Conservation (phyloP, 2,329 filamentous ascomycete species). For the Tolypocladium ophioglossoides region DNA sequence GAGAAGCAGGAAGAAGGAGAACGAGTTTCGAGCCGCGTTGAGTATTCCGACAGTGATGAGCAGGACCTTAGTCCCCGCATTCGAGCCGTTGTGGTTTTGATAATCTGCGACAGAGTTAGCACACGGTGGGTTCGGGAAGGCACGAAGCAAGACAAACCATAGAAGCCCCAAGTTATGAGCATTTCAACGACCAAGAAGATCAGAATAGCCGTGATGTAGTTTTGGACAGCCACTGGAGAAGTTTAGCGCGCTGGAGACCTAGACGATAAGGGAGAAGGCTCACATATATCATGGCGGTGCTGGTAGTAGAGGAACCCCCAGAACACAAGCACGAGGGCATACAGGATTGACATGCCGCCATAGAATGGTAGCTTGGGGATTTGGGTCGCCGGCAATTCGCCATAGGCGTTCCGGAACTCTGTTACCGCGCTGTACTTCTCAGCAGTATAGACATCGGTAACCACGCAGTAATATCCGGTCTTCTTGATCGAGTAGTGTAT, state of each 20-base stretch:
- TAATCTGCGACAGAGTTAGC: conserved; percentile 56
- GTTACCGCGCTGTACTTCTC: conserved; percentile 69
- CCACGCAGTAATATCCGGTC: conserved; percentile 94
- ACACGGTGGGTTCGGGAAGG: not conserved
- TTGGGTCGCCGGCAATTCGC: conserved; percentile 88
- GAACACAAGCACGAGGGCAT: conserved; percentile 71
- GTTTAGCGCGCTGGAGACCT: conserved; percentile 3
- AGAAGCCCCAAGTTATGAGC: conserved; percentile 98
- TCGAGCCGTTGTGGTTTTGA: conserved; percentile 81
- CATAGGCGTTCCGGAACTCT: conserved; percentile 92
- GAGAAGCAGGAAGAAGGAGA: conserved; percentile 94
- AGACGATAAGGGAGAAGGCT: conserved; percentile 17
- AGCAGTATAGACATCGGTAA: conserved; percentile 59
- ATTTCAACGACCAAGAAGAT: conserved; percentile 92
- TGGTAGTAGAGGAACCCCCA: conserved; percentile 96
- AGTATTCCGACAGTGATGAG: conserved; percentile 87
- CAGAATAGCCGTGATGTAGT: conserved; percentile 96
- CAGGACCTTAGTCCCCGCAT: conserved; percentile 70
- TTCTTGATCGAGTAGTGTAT: conserved; percentile 79
- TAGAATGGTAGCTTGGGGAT: conserved; percentile 98
- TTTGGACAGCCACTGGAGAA: conserved; percentile 74
- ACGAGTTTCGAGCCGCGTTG: conserved; percentile 90
- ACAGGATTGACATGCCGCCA: conserved; percentile 85
- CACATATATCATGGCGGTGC: conserved; percentile 81
- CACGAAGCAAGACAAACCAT: conserved; percentile 43